Evolutionary conservation across 192 early-diverging fungal genomes (phyloP), one percentile per base, ranked within the genome.

Genomic region (Dissophora globulifera): DNA sequence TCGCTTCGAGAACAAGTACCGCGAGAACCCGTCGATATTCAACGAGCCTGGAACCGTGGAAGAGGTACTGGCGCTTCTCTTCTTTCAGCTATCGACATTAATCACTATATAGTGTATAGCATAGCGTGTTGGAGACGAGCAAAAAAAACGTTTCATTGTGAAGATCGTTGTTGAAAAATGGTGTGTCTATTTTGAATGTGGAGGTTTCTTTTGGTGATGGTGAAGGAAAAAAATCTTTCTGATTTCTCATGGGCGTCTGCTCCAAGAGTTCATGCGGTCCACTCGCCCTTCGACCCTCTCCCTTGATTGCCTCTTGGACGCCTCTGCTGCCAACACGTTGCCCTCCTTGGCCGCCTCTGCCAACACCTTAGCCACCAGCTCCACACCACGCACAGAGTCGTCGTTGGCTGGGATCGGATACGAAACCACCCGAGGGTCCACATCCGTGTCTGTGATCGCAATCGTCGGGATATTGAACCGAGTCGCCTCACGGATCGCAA

Each of bases 361-460:
- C 23, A 98, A 59, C 1, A 95, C 88, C n/a, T 87, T 89, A 15
- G 94, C 93, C 7, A 98, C 83, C 29, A 96, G 75, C 51, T 90
- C 87, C 11, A 98, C 85, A 38, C 88, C 89, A 13, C 85, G 78
- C 23, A 93, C 63, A 6, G 92, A 90, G 71, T 98, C 95, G 67
- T 98, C 96, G 78, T 98, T 98, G 50, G 92, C 95, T 1, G 96
- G 94, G 35, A 98, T 93, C 17, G 95, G 91, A 76, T 96, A 98
- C 2, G 92, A 90, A 30, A 97, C 94, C 9, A 67, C 62, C 15
- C 86, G 80, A 31, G 96, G 95, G 75, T 96, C 90, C 71, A 88
- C 91, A 82, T 98, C 93, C 23, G 95, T 96, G 72, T 98, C 96
- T 33, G 92, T 88, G 52, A 98, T 84, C 41, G 92, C 94, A 46